Evolutionary conservation across 2,329 filamentous ascomycete species (phyloP).

Genomic region (Aspergillus carbonarius): DNA sequence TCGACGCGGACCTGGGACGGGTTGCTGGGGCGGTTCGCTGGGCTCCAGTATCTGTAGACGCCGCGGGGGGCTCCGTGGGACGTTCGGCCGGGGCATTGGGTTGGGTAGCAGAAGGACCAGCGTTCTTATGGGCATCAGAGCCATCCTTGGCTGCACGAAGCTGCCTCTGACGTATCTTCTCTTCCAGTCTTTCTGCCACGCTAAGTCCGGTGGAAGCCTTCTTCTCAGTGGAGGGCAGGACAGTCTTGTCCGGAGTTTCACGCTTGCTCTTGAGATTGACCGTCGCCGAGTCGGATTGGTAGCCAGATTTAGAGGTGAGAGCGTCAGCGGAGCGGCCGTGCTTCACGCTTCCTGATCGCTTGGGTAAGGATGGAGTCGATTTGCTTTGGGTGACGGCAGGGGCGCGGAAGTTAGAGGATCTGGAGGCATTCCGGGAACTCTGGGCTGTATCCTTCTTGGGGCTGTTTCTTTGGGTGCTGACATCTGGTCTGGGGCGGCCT

Average conservation of each 20-base stretch:
- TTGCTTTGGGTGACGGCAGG: background rate
- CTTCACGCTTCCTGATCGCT: constrained; percentile 24
- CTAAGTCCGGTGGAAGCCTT: constrained; percentile 10
- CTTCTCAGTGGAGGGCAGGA: background rate
- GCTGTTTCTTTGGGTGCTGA: background rate
- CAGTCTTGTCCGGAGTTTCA: background rate
- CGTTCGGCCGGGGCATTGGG: background rate
- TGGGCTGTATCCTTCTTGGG: background rate
- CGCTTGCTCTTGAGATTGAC: background rate
- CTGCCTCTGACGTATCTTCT: constrained; percentile 33
- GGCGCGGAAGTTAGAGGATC: background rate
- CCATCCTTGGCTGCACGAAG: constrained; percentile 20
- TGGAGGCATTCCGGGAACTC: background rate
- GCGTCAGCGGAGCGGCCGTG: constrained; percentile 12
- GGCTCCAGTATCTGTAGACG: background rate
- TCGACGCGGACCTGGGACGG: background rate
- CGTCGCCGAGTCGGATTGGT: constrained; percentile 24
- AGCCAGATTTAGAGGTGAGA: constrained; percentile 18
- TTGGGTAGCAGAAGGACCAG: background rate
- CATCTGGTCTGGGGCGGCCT: background rate
- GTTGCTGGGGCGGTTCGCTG: background rate
- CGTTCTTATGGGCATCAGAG: constrained; percentile 2
- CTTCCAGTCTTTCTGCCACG: constrained; percentile 35
- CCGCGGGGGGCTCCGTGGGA: background rate
- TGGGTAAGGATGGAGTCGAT: constrained; percentile 1